These are phyloP conservation scores for Hsuehochloa calcarea DNA, from an alignment of 176 grass and related monocot species.

Conservation along the genomic window DNA sequence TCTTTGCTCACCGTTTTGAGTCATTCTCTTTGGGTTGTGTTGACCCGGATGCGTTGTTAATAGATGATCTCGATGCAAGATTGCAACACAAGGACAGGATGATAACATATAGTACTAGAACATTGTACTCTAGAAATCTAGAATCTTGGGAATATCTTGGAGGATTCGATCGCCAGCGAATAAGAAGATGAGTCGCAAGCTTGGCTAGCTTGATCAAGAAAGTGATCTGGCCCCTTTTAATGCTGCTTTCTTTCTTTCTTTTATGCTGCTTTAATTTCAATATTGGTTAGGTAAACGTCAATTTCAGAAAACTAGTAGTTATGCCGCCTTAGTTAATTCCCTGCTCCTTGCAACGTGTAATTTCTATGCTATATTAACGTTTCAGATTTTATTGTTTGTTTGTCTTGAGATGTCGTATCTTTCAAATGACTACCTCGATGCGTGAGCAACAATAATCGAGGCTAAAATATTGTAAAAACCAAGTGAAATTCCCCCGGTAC, in stretches of 20 bases:
- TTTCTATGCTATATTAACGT: neutral
- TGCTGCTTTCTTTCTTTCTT: neutral
- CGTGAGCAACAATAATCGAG: neutral
- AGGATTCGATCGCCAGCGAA: conserved; percentile 27
- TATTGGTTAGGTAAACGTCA: neutral
- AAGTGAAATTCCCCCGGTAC: neutral
- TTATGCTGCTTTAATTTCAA: neutral
- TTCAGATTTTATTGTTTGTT: neutral
- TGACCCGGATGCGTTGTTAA: conserved; percentile 11
- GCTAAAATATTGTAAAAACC: neutral
- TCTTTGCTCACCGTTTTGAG: conserved; percentile 33
- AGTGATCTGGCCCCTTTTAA: conserved; percentile 25
- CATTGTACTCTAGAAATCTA: conserved; percentile 12
- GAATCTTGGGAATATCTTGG: conserved; percentile 42
- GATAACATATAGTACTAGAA: conserved; percentile 29
- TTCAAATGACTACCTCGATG: neutral
- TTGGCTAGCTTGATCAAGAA: conserved; percentile 12
- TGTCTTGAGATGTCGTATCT: conserved; percentile 21
- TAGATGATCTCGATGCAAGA: conserved; percentile 52
- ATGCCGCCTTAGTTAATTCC: conserved; percentile 8
- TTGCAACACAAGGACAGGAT: conserved; percentile 27
- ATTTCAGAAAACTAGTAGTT: neutral
- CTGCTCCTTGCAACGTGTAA: conserved; percentile 26
- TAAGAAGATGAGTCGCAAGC: neutral
- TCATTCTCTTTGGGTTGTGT: conserved; percentile 10